These are phyloP conservation scores for Jackrogersella multiformis DNA, from an alignment of 495 filamentous ascomycete species.

Conservation along the genomic window DNA sequence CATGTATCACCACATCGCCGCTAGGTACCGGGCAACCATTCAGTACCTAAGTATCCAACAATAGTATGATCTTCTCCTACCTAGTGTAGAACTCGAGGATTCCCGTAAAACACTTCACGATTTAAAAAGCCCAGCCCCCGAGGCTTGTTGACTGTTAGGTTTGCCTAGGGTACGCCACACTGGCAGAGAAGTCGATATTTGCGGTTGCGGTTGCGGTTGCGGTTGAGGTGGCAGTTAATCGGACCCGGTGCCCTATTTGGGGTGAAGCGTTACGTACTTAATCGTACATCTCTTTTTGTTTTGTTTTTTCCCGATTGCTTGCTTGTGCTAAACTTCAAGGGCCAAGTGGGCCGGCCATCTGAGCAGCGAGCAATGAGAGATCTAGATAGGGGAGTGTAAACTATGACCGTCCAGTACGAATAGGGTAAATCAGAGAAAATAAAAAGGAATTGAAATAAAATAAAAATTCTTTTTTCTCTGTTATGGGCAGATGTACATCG, in stretches of 20 bases:
- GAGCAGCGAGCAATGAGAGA: conserved; percentile 8
- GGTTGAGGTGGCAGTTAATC: too few relatives aligned
- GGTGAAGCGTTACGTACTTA: conserved; percentile 36
- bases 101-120: conserved; percentile 6
- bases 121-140: conserved; percentile 23
- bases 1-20: conserved; percentile 36
- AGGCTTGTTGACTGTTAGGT: conserved; percentile 26
- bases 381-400: conserved; percentile 19
- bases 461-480: conserved; percentile 8
- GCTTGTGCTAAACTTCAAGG: conserved; percentile 24
- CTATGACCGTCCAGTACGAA: conserved; percentile 5
- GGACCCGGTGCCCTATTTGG: conserved; percentile 25
- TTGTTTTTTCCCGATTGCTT: conserved; percentile 38
- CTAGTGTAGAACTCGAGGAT: conserved; percentile 3
- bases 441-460: conserved; percentile 12
- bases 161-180: conserved; percentile 19
- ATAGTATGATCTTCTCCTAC: conserved; percentile 16
- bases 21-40: conserved; percentile 21
- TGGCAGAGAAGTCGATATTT: conserved; percentile 24
- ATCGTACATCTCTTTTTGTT: conserved; percentile 29
- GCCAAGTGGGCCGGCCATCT: conserved; percentile 31
- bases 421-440: conserved; percentile 16
- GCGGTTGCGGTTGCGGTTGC: too few relatives aligned
- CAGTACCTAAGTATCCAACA: conserved; percentile 36
- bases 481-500: conserved; percentile 5